Evolutionary conservation across 116 monocot species (phyloP), one percentile per base, ranked within the genome.

Genomic region (Posidonia oceanica): DNA sequence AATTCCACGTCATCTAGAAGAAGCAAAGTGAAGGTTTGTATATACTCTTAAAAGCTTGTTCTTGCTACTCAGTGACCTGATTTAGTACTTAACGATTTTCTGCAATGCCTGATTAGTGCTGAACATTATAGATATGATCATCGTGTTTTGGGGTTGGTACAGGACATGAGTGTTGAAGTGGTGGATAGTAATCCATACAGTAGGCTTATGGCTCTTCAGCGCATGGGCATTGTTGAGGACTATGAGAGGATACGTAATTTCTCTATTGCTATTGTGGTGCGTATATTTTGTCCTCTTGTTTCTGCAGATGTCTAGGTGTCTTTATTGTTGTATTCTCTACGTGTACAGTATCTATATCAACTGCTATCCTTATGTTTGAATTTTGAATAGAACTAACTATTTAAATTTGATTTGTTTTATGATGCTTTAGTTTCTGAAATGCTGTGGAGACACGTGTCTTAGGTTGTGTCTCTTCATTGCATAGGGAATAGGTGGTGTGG

Each of bases 401-500:
- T 10, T 48, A 12, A 48, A 48, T 17, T 18, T 65, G 14, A 65
- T n/a, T 18, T 65, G 8, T 42, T 41, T 65, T 65, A 65, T 37
- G n/a, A 41, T 65, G 4, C 41, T 14, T 60, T 60, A 22, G 8
- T 16, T 60, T 60, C 60, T 60, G 60, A 60, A 29, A 60, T 23
- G 22, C 8, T 60, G 18, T 6, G 12, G 13, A 29, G 29, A 29
- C 29, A 29, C 29, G 1, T 7, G 12, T 48, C 48, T 48, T 48
- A 48, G 7, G 48, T 60, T 59, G 15, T 42, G 1, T 16, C 14
- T 69, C 1, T 54, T 67, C 44, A 73, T 67, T 39, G 40, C 53
- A 61, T 68, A 95, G 95, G 95, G 95, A 64, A 88, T 95, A 75
- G 95, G 95, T 78, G 95, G 95, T 59, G 95, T 95, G 29, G 95